Evolutionary conservation across 2,329 filamentous ascomycete genomes (phyloP).

Genomic region (Sphaerulina populicola): DNA sequence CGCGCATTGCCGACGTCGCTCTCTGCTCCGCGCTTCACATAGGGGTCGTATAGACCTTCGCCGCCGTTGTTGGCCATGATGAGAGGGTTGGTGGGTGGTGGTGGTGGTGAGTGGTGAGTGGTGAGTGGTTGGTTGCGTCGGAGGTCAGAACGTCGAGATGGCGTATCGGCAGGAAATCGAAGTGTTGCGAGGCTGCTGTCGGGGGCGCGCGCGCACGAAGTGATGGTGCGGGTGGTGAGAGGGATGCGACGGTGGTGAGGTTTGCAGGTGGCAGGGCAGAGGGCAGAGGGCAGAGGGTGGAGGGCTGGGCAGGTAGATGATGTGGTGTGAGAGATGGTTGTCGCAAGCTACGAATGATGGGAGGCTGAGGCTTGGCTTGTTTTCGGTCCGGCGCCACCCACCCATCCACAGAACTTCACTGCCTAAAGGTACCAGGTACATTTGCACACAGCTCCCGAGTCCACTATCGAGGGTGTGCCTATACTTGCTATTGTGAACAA

Average conservation of each 20-base stretch:
- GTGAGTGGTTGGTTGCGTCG: neutral
- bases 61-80: constrained; percentile 19
- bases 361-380: neutral
- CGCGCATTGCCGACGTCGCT: constrained; percentile 17
- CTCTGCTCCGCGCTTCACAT: constrained; percentile 23
- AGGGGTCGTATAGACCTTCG: constrained; percentile 24
- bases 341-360: neutral
- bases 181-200: neutral
- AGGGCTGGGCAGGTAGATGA: neutral
- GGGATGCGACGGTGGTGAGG: constrained; percentile 1
- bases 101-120: too few relatives aligned
- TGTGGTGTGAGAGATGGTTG: neutral
- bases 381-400: neutral
- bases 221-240: neutral
- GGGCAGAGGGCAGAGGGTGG: too few relatives aligned
- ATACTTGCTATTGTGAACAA: too few relatives aligned
- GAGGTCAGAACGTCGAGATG: constrained; percentile 10
- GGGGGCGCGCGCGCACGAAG: neutral
- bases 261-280: neutral
- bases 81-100: constrained; percentile 2
- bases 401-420: too few relatives aligned
- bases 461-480: too few relatives aligned
- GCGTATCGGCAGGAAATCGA: constrained; percentile 3
- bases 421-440: too few relatives aligned
- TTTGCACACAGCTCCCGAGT: too few relatives aligned